Evolutionary conservation across 495 filamentous ascomycete species (phyloP).

Genomic region (Barbatosphaeria neglecta): DNA sequence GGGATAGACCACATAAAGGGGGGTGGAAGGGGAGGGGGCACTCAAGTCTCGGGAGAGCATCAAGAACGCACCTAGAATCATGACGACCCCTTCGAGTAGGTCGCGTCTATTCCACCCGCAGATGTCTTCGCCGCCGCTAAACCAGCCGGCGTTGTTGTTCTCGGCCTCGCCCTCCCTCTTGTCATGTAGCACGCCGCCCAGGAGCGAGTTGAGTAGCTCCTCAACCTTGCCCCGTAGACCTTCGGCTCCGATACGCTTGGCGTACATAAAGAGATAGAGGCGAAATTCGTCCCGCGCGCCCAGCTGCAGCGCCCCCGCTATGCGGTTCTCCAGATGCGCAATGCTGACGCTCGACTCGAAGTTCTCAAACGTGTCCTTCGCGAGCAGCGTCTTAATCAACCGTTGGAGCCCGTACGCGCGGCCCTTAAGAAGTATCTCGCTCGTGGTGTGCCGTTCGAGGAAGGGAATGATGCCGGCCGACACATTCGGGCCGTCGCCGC

Average conservation of each 20-base stretch:
- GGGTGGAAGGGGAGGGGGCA: too few relatives aligned
- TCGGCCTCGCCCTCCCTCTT: slow-evolving; percentile 33
- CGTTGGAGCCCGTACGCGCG: slow-evolving; percentile 80
- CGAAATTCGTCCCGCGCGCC: slow-evolving; percentile 84
- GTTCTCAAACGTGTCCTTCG: slow-evolving; percentile 79
- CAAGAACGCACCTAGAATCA: slow-evolving; percentile 88
- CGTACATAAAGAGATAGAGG: slow-evolving; percentile 89
- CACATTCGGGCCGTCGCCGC: slow-evolving; percentile 45
- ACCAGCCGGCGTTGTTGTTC: slow-evolving; percentile 41
- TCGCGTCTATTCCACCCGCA: slow-evolving; percentile 85
- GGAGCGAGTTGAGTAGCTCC: slow-evolving; percentile 68
- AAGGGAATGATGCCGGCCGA: slow-evolving; percentile 87
- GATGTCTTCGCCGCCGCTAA: slow-evolving; percentile 50
- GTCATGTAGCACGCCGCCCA: slow-evolving; percentile 57
- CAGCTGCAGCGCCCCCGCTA: slow-evolving; percentile 77
- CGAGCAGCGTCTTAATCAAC: slow-evolving; percentile 72
- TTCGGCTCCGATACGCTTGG: slow-evolving; percentile 85
- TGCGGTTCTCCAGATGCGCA: slow-evolving; percentile 88
- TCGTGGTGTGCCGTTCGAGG: slow-evolving; percentile 88
- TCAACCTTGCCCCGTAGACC: slow-evolving; percentile 79
- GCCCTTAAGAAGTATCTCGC: slow-evolving; percentile 82
- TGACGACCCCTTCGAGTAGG: slow-evolving; percentile 74
- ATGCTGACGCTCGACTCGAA: slow-evolving; percentile 88
- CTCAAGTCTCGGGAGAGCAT: too few relatives aligned
- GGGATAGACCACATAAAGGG: slow-evolving; percentile 3